Percentiles rank a stretch among this genome's conserved stretches.
phyloP scores from a whole-genome alignment of 306 rosid genomes.

The Prunus armeniaca region DNA sequence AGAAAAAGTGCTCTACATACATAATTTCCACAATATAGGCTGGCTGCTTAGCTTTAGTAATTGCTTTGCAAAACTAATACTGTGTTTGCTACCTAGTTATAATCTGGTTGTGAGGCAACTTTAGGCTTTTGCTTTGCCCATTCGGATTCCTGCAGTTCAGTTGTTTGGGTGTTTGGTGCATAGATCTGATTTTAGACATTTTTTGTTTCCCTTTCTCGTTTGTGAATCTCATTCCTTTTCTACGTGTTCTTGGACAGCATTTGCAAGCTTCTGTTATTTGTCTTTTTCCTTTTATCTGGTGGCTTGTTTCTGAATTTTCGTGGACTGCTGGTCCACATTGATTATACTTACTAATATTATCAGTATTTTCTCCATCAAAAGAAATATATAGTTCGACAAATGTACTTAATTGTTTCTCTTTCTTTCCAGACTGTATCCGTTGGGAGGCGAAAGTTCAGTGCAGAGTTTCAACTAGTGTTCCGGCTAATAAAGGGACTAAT shows the following conservation, averaged over 20 bases:
- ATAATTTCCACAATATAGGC: not conserved
- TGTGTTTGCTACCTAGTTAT: not conserved
- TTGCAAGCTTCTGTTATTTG: too few relatives aligned
- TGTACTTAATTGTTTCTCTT: not conserved
- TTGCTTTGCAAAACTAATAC: too few relatives aligned
- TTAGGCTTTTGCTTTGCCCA: not conserved
- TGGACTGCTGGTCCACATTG: too few relatives aligned
- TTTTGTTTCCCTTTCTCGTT: too few relatives aligned
- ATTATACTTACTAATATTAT: not conserved
- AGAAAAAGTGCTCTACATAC: not conserved
- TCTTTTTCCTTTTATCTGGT: too few relatives aligned
- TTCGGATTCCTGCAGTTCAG: not conserved
- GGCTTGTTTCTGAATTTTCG: too few relatives aligned
- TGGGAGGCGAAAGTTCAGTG: constrained; percentile 89
- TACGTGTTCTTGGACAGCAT: too few relatives aligned
- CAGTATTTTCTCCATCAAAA: not conserved
- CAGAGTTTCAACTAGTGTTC: constrained; percentile 86
- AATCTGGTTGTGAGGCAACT: not conserved
- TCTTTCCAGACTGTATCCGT: constrained; percentile 73
- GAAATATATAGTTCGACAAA: not conserved
- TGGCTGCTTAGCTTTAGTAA: too few relatives aligned
- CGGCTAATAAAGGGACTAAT: constrained; percentile 90
- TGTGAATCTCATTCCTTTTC: too few relatives aligned
- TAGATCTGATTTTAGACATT: too few relatives aligned
- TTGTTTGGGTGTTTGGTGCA: too few relatives aligned